These are phyloP conservation scores for Cronartium quercuum DNA, from an alignment of 1,284 basidiomycete species.

Conservation along the genomic window DNA sequence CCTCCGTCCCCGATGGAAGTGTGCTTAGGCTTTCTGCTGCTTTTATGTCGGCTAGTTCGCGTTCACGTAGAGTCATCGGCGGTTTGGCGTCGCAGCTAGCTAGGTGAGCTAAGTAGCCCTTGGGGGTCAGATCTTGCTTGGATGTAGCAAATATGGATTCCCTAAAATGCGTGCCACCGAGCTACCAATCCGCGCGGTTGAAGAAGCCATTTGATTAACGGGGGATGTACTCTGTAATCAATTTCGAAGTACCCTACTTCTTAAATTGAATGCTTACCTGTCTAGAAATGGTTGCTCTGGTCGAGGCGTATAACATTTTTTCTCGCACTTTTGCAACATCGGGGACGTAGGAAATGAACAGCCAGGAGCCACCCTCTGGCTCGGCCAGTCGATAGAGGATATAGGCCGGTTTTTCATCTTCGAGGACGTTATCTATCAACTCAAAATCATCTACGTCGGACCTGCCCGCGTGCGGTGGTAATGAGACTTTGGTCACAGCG, in stretches of 20 bases:
- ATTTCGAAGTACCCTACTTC: neutral
- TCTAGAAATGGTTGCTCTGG: constrained; percentile 31
- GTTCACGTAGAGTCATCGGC: constrained; percentile 32
- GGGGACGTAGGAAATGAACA: constrained; percentile 37
- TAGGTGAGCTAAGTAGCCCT: constrained; percentile 26
- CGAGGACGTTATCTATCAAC: constrained; percentile 17
- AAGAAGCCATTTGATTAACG: neutral
- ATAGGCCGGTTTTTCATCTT: constrained; percentile 25
- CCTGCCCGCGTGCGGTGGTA: neutral
- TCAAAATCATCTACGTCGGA: constrained; percentile 22
- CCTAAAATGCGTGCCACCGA: constrained; percentile 32
- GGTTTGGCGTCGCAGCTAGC: constrained; percentile 23
- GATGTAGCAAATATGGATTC: constrained; percentile 37
- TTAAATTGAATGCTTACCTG: constrained; percentile 3
- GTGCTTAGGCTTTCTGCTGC: constrained; percentile 15
- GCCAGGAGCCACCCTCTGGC: constrained; percentile 7
- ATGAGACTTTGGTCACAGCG: neutral
- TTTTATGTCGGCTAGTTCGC: constrained; percentile 38
- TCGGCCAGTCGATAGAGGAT: constrained; percentile 25
- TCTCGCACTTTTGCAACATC: constrained; percentile 35
- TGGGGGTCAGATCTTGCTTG: constrained; percentile 34
- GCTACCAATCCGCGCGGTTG: neutral
- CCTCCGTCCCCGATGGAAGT: constrained; percentile 10
- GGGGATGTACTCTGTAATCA: neutral
- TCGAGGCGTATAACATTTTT: constrained; percentile 38